Percentiles rank a stretch among this genome's conserved stretches.
phyloP scores from a whole-genome alignment of 345 rosid genomes.

The Arabidopsis arenosa region DNA sequence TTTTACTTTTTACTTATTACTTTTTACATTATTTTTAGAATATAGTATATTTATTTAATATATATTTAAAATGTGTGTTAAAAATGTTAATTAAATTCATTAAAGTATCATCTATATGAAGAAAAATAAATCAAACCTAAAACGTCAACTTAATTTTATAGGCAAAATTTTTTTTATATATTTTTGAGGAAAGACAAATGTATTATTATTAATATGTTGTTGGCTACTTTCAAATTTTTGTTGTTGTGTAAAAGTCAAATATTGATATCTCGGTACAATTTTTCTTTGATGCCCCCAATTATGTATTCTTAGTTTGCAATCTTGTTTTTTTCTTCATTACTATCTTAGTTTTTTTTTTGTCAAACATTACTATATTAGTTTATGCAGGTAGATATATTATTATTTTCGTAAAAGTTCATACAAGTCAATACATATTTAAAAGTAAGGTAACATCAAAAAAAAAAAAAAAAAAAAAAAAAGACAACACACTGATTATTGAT shows the following conservation, averaged over 20 bases:
- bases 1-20: background rate
- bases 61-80: background rate
- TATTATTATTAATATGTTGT: background rate
- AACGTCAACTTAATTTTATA: background rate
- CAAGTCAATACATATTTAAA: background rate
- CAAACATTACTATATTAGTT: background rate
- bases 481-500: conserved; percentile 13
- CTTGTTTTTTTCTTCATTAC: background rate
- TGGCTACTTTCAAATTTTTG: background rate
- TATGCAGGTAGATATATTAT: background rate
- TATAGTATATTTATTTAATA: background rate
- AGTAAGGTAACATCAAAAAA: background rate
- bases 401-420: background rate
- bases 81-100: background rate
- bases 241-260: background rate
- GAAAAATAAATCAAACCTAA: background rate
- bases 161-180: no score
- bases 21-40: no score
- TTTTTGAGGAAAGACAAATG: no score
- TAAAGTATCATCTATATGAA: background rate
- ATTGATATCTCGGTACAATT: background rate
- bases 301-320: background rate
- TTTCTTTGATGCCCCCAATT: background rate
- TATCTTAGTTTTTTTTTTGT: background rate
- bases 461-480: background rate